Conservation (phyloP, 2,329 filamentous ascomycete species). For the Ascocoryne sarcoides region DNA sequence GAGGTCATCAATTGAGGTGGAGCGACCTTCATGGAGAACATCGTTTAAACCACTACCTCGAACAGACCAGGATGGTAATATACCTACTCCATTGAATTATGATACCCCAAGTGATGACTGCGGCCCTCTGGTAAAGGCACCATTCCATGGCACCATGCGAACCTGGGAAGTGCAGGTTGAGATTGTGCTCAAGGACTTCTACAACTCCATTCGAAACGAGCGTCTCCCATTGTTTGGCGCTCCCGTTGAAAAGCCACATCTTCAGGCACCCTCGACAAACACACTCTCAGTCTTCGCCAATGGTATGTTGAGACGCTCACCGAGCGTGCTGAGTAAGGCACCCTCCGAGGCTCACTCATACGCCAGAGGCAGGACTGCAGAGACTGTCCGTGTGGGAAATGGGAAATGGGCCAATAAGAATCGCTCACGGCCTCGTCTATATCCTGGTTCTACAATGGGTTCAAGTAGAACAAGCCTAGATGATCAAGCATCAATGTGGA, state of each 20-base stretch:
- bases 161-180: constrained; percentile 89
- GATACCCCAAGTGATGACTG: constrained; percentile 42
- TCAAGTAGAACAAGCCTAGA: constrained; percentile 93
- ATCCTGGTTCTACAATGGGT: constrained; percentile 71
- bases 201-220: constrained; percentile 78
- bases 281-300: constrained; percentile 60
- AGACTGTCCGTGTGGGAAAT: constrained; percentile 30
- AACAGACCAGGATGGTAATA: constrained; percentile 20
- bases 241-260: constrained; percentile 36
- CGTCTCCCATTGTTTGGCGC: constrained; percentile 79
- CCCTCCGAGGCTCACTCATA: constrained; percentile 73
- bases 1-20: constrained; percentile 27
- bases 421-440: constrained; percentile 67
- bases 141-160: constrained; percentile 65
- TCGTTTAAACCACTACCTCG: constrained; percentile 26
- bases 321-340: constrained; percentile 86
- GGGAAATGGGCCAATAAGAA: constrained; percentile 76
- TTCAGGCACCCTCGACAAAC: constrained; percentile 40
- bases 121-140: constrained; percentile 68
- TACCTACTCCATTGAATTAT: constrained; percentile 28
- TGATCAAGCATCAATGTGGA: constrained; percentile 84
- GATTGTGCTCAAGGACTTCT: constrained; percentile 84
- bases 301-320: constrained; percentile 70
- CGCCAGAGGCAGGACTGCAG: constrained; percentile 60
- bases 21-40: constrained; percentile 26